Evolutionary conservation across 2,329 filamentous ascomycete genomes (phyloP).

Genomic region (Scedosporium dehoogii): DNA sequence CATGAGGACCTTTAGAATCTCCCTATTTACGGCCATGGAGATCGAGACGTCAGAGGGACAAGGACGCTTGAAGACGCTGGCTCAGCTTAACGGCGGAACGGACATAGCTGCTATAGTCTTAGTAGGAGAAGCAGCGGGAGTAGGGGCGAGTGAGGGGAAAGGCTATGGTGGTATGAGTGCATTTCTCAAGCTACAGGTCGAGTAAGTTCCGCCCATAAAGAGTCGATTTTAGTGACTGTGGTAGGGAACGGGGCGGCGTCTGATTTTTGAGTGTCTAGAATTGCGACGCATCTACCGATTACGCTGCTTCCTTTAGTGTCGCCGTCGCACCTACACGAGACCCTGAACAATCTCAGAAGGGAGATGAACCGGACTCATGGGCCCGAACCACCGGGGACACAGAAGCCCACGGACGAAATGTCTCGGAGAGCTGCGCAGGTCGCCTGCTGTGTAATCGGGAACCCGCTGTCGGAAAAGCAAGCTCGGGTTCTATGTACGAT

Average conservation of each 20-base stretch:
- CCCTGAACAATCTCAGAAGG: conserved; percentile 26
- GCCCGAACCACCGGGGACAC: neutral
- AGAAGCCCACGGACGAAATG: neutral
- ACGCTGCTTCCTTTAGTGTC: conserved; percentile 33
- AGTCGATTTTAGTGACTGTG: too few relatives aligned
- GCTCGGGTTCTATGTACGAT: conserved; percentile 20
- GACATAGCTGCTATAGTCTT: conserved; percentile 35
- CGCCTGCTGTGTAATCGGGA: conserved; percentile 17
- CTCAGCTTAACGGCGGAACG: conserved; percentile 26
- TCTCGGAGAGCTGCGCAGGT: conserved; percentile 9
- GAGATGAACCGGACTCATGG: neutral
- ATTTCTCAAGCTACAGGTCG: conserved; percentile 33
- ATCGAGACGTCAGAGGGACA: conserved; percentile 11
- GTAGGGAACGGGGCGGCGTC: neutral
- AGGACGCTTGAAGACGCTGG: conserved; percentile 29
- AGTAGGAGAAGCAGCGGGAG: conserved; percentile 17
- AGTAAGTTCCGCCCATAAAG: conserved; percentile 20
- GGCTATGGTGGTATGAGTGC: conserved; percentile 14
- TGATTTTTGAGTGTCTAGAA: conserved; percentile 8
- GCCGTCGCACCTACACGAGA: conserved; percentile 22
- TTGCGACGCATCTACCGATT: conserved; percentile 25
- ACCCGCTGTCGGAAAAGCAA: conserved; percentile 15
- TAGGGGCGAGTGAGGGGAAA: neutral
- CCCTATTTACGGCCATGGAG: neutral
- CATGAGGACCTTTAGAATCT: neutral